Conservation (phyloP, 2,329 filamentous ascomycete genomes). For the Anisogramma anomala region DNA sequence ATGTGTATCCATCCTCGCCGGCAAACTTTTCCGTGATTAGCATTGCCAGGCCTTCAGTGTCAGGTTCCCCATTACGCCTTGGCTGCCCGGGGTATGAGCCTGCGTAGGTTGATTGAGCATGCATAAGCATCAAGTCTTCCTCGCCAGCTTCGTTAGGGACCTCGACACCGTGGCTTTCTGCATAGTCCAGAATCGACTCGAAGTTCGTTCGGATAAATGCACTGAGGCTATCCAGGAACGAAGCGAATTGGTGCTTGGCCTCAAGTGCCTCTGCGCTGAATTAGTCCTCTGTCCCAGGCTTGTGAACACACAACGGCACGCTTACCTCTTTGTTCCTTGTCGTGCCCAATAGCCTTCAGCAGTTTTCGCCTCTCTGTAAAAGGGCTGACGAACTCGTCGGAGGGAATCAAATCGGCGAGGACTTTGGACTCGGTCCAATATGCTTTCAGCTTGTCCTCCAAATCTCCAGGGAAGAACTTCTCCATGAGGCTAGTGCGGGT, state of each 20-base stretch:
- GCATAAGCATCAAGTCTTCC: slow-evolving; percentile 15
- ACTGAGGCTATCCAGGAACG: slow-evolving; percentile 24
- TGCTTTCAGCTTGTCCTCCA: slow-evolving; percentile 39
- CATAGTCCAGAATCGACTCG: slow-evolving; percentile 24
- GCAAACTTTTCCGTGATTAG: slow-evolving; percentile 19
- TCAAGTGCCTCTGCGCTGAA: slow-evolving; percentile 22
- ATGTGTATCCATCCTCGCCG: slow-evolving; percentile 5
- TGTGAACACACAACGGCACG: neutral
- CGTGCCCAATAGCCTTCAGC: slow-evolving; percentile 42
- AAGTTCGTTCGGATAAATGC: slow-evolving; percentile 23
- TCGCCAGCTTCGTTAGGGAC: slow-evolving; percentile 22
- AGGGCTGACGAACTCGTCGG: slow-evolving; percentile 34
- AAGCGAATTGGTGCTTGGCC: slow-evolving; percentile 29
- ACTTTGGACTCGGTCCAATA: slow-evolving; percentile 31
- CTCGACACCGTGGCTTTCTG: slow-evolving; percentile 27
- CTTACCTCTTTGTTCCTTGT: slow-evolving; percentile 25
- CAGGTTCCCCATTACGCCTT: slow-evolving; percentile 9
- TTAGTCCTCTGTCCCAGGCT: slow-evolving; percentile 12
- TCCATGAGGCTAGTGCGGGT: slow-evolving; percentile 40
- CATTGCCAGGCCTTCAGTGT: slow-evolving; percentile 18
- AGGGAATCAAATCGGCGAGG: slow-evolving; percentile 28
- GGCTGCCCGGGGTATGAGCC: slow-evolving; percentile 11
- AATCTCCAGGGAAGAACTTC: slow-evolving; percentile 43
- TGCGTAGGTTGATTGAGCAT: slow-evolving; percentile 11
- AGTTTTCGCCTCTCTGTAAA: slow-evolving; percentile 33